phyloP scores from a whole-genome alignment of 2,329 filamentous ascomycete species.

The Monilinia fructigena region DNA sequence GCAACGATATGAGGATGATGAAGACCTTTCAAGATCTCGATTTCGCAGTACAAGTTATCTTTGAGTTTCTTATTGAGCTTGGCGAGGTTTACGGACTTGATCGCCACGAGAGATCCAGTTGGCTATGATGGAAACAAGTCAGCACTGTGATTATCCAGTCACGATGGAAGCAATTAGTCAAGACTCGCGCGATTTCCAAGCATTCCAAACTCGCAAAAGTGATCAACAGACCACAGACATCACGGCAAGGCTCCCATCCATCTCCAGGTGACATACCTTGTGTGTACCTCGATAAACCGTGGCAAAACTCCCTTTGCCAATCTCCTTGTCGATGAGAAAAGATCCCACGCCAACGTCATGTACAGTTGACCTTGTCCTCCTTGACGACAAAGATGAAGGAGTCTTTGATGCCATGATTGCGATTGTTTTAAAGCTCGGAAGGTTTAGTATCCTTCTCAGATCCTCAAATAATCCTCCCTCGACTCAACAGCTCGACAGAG shows the following conservation, averaged over 20 bases:
- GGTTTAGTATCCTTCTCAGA: slow-evolving; percentile 26
- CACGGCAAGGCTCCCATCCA: slow-evolving; percentile 7
- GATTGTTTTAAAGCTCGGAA: slow-evolving; percentile 26
- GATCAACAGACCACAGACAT: not conserved
- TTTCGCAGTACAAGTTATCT: slow-evolving; percentile 93
- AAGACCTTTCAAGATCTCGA: slow-evolving; percentile 88
- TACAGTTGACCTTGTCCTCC: slow-evolving; percentile 41
- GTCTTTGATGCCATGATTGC: slow-evolving; percentile 45
- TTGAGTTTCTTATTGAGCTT: slow-evolving; percentile 95
- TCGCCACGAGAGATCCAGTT: slow-evolving; percentile 79
- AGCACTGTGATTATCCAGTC: slow-evolving; percentile 27
- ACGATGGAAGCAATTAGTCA: slow-evolving; percentile 1
- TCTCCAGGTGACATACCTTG: slow-evolving; percentile 58
- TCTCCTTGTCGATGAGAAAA: slow-evolving; percentile 82
- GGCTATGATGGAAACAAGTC: slow-evolving; percentile 51
- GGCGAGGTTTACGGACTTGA: slow-evolving; percentile 91
- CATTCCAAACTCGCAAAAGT: not conserved
- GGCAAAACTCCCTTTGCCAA: slow-evolving; percentile 96
- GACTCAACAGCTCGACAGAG: slow-evolving; percentile 41
- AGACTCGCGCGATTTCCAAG: not conserved
- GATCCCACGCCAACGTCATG: slow-evolving; percentile 58
- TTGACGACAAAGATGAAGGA: slow-evolving; percentile 43
- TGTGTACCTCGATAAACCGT: slow-evolving; percentile 88
- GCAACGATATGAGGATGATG: slow-evolving; percentile 97
- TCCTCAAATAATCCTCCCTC: slow-evolving; percentile 23